Percentiles rank a stretch among this genome's conserved stretches.
Evolutionary conservation across 768 basidiomycete genomes (phyloP).

Genomic region (Boletus fagicola): DNA sequence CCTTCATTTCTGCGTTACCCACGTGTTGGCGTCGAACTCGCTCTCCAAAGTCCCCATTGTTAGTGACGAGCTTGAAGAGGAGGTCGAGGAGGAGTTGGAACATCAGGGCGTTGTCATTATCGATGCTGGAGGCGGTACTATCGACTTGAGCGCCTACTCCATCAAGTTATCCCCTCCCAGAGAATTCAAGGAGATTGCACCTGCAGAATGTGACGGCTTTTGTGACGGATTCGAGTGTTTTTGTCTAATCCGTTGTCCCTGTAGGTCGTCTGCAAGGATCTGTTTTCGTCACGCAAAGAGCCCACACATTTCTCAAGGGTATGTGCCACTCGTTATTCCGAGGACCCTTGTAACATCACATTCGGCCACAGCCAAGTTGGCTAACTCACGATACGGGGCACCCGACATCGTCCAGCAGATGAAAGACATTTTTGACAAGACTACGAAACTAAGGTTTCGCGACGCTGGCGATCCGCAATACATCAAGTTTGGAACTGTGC

Average conservation of each 20-base stretch:
- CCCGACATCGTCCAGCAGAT: constrained; percentile 34
- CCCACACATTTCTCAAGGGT: constrained; percentile 31
- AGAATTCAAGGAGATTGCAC: constrained; percentile 36
- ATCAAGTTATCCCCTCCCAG: constrained; percentile 20
- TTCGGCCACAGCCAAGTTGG: constrained; percentile 25
- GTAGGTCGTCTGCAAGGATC: constrained; percentile 41
- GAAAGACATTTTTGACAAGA: constrained; percentile 35
- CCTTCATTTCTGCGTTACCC: constrained; percentile 41
- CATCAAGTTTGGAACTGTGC: constrained; percentile 37
- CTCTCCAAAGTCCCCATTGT: constrained; percentile 10
- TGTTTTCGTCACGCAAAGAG: constrained; percentile 34
- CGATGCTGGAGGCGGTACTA: constrained; percentile 44
- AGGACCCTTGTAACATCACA: neutral
- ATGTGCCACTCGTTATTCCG: neutral
- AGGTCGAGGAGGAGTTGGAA: constrained; percentile 21
- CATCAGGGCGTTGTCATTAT: constrained; percentile 40
- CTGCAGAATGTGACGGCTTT: constrained; percentile 27
- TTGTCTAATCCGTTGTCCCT: neutral
- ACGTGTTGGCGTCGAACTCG: constrained; percentile 37
- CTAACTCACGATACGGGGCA: constrained; percentile 28
- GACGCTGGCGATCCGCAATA: constrained; percentile 34
- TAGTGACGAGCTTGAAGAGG: neutral
- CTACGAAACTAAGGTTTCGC: constrained; percentile 42
- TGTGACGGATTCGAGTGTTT: neutral
- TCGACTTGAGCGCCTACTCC: constrained; percentile 39